Evolutionary conservation across 805 yeast genomes (phyloP), one percentile per base, ranked within the genome.

Genomic region (Candida dajiaensis): DNA sequence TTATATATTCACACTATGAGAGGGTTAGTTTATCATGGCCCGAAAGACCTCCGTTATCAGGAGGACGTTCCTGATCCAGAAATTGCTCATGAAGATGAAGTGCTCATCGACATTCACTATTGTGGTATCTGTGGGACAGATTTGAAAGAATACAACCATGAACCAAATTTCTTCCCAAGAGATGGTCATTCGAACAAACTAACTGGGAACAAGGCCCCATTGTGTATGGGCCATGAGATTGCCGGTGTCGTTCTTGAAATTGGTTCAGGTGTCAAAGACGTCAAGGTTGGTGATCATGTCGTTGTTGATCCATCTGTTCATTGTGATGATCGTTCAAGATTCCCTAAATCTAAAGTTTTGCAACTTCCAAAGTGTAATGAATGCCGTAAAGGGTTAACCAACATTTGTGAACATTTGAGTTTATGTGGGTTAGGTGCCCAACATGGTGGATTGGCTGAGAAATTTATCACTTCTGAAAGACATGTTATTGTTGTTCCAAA

Each of bases 91-190:
- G 62, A 63, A 6, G 67, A 68, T 29, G 78, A 75, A 42, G 62
- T 74, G n/a, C 61, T 72, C 13, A 54, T 76, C 23, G 73, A 69
- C 20, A 68, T 75, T n/a, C 57, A 67, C 10, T 77, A 68, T 58
- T 78, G 84, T 55, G 86, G 86, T 7, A 78, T 80, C 38, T 81
- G 86, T 55, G 85, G 85, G 23, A 71, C 81, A 1, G 85, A 80
- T 58, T 62, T 80, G 36, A 82, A 78, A 53, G 80, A 82, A 59
- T 80, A 69, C 53, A 53, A 65, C 50, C 58, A 70, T 23, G 78
- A 74, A 23, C 85, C 87, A 10, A 77, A 77, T 46, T 79, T 81
- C 58, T 78, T 78, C 63, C 72, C 70, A 5, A 61, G 66, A 47
- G 65, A 62, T 35, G 71, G 72, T 22, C 43, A 55, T 41, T 54